Evolutionary conservation across 2,329 filamentous ascomycete genomes (phyloP), one percentile per base, ranked within the genome.

Genomic region (Alternaria panax): DNA sequence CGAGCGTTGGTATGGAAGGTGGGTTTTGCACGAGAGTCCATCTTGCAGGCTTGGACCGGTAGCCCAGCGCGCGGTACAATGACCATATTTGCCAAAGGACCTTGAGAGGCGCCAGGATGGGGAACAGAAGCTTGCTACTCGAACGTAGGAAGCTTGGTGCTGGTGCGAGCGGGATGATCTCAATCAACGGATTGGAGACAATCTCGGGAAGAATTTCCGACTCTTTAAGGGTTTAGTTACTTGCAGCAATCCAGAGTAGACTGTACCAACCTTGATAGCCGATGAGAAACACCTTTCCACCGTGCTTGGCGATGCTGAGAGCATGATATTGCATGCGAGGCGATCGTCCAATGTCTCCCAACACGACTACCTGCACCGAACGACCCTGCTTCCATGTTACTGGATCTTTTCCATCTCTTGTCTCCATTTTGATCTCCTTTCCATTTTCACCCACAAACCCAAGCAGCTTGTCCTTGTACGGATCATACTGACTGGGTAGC

Each of bases 261-360:
- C 4, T 7, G 18, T 3, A 28, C 42, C 48, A 34, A 93, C 92
- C 92, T 75, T 90, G 84, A 75, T 97, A 98, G 45, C 94, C 95
- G 68, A 99, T 89, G 12, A 99, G 81, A 75, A 94, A 89, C 20
- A 97, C 94, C 32, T 85, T 84, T 7, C 88, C 90, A 24, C 92
- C 92, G 73, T 93, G 88, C 70, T 89, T 91, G 40, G 92, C 92
- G 71, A 98, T 88, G 76, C 94, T 98, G 68, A 97, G 83, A 20
- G 94, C 94, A 85, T 99, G 95, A 72, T 99, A 98, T 75, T 98
- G 93, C 94, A 99, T 99, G 57, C 95, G 92, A 50, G 95, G 95
- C 75, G 94, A 98, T 45, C 93, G 88, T 38, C 95, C 95, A 76
- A 99, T 93, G 74, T 99, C 95, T 43, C 95, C 95, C 27, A 99